Evolutionary conservation across 768 basidiomycete species (phyloP).

Genomic region (button mushroom (Agaricus bisporus)): DNA sequence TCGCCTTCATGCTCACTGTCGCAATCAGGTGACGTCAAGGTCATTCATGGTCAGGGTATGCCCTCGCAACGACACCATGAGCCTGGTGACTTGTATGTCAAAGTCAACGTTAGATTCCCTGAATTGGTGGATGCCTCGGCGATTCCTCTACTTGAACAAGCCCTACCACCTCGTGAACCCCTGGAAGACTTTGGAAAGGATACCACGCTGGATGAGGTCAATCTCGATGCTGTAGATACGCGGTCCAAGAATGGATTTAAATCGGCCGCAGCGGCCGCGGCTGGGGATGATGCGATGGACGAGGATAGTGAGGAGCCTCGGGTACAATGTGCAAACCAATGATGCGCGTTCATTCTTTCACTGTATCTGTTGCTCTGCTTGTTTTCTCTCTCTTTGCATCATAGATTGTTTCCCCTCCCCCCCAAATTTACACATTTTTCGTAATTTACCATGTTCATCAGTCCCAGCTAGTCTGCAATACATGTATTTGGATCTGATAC

Average conservation of each 20-base stretch:
- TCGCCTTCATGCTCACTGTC: constrained; percentile 1
- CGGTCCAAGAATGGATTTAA: constrained; percentile 43
- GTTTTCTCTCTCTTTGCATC: constrained; percentile 15
- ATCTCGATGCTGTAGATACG: constrained; percentile 73
- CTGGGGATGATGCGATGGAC: constrained; percentile 77
- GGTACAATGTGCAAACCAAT: constrained; percentile 95
- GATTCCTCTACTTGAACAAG: constrained; percentile 74
- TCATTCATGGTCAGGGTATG: constrained; percentile 95
- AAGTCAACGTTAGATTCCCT: constrained; percentile 85
- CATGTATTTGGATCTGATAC: constrained; percentile 8
- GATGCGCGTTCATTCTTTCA: constrained; percentile 5
- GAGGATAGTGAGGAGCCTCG: constrained; percentile 90
- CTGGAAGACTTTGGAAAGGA: constrained; percentile 64
- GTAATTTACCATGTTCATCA: constrained; percentile 32
- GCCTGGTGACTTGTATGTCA: constrained; percentile 87
- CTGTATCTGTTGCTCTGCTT: constrained; percentile 12
- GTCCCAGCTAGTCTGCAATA: constrained; percentile 41
- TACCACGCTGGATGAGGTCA: constrained; percentile 75
- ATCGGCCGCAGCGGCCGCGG: constrained; percentile 16
- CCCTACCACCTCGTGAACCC: constrained; percentile 73
- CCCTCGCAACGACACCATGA: constrained; percentile 98
- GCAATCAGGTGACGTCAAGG: constrained; percentile 75
- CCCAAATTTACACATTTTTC: constrained; percentile 29
- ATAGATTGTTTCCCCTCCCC: constrained; percentile 21
- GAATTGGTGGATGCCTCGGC: constrained; percentile 62